These are phyloP conservation scores for Ceratopteris richardii DNA, from an alignment of 75 land plant genomes.

Conservation along the genomic window DNA sequence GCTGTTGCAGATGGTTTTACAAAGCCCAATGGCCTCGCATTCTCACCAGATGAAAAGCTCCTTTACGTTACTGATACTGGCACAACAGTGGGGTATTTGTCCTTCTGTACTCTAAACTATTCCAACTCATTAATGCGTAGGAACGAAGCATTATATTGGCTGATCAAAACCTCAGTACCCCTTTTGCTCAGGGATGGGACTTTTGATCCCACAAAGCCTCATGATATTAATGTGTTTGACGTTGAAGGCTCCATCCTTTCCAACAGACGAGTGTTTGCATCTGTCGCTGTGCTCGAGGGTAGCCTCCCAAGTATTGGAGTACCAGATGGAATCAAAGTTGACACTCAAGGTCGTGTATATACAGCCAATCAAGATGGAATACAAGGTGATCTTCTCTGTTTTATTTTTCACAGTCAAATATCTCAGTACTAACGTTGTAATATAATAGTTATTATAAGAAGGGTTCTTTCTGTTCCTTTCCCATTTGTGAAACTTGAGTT, in stretches of 20 bases:
- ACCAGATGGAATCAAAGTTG: slow-evolving; percentile 23
- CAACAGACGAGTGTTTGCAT: slow-evolving; percentile 17
- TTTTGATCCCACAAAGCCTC: slow-evolving; percentile 8
- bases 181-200: slow-evolving; percentile 3
- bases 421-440: no score
- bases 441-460: no score
- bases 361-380: slow-evolving; percentile 16
- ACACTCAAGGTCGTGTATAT: slow-evolving; percentile 17
- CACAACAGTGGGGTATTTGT: neutral
- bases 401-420: neutral
- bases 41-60: slow-evolving; percentile 8
- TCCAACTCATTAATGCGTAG: no score
- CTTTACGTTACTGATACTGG: slow-evolving; percentile 16
- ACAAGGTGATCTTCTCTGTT: slow-evolving; percentile 10
- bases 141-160: no score
- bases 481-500: no score
- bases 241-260: slow-evolving; percentile 10
- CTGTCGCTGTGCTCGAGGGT: slow-evolving; percentile 16
- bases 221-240: slow-evolving; percentile 10
- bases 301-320: slow-evolving; percentile 12
- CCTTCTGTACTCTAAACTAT: no score
- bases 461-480: no score
- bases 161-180: neutral
- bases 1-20: slow-evolving; percentile 13
- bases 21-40: slow-evolving; percentile 17